Percentiles rank a stretch among this genome's conserved stretches.
Conservation (phyloP, 441 rosid genomes). For the Geranium incanum region DNA sequence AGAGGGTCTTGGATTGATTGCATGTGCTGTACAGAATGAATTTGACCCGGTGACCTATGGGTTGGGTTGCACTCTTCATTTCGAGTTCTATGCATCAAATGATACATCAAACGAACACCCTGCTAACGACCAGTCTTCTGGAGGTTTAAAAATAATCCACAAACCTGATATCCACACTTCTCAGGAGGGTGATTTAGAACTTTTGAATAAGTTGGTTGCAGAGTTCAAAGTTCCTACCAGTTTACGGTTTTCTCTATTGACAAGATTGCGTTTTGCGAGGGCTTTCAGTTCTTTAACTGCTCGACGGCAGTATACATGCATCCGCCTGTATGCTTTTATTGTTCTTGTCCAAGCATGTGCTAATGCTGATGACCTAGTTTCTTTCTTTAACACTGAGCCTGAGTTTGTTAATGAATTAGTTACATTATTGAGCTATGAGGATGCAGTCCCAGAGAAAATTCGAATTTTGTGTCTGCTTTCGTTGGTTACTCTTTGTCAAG, state of each 20-base stretch:
- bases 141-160: conserved; percentile 75
- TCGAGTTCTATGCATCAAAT: conserved; percentile 73
- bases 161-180: conserved; percentile 41
- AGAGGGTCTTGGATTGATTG: conserved; percentile 91
- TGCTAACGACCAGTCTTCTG: conserved; percentile 38
- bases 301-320: conserved; percentile 82
- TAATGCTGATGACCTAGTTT: conserved; percentile 62
- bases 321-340: conserved; percentile 84
- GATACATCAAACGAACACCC: conserved; percentile 31
- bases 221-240: conserved; percentile 70
- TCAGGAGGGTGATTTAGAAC: conserved; percentile 72
- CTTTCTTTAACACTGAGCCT: conserved; percentile 87
- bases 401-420: conserved; percentile 88
- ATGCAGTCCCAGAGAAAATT: conserved; percentile 81
- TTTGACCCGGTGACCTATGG: conserved; percentile 66
- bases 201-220: conserved; percentile 60
- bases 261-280: conserved; percentile 87
- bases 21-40: conserved; percentile 57
- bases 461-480: conserved; percentile 65
- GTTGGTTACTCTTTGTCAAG: conserved; percentile 87
- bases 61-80: conserved; percentile 90
- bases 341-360: conserved; percentile 90
- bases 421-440: conserved; percentile 70
- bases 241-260: conserved; percentile 74
- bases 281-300: conserved; percentile 68